Percentiles rank a stretch among this genome's conserved stretches.
Conservation (phyloP, 1,284 basidiomycete species). For the Porodaedalea pini region DNA sequence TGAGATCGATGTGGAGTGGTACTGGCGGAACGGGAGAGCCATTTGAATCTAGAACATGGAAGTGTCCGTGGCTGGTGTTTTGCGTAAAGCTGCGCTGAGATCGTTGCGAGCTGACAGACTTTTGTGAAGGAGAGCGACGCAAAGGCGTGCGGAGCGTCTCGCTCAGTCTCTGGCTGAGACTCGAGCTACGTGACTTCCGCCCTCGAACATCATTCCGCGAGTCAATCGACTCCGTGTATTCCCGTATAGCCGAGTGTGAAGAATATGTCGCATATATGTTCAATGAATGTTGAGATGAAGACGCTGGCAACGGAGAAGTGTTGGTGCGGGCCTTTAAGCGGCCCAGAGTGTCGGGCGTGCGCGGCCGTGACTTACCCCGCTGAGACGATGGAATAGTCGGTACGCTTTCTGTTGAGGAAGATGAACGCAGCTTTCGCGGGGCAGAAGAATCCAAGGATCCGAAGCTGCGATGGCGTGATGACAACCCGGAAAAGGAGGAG, state of each 20-base stretch:
- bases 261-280: neutral
- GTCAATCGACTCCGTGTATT: slow-evolving; percentile 27
- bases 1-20: neutral
- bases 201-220: slow-evolving; percentile 36
- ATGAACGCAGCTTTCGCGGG: slow-evolving; percentile 5
- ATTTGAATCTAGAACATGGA: slow-evolving; percentile 15
- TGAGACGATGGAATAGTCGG: slow-evolving; percentile 7
- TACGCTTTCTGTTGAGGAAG: slow-evolving; percentile 13
- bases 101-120: slow-evolving; percentile 27
- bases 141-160: slow-evolving; percentile 39
- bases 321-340: slow-evolving; percentile 15
- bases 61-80: slow-evolving; percentile 26
- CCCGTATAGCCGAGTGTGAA: slow-evolving; percentile 1
- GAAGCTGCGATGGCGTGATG: slow-evolving; percentile 17
- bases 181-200: slow-evolving; percentile 41
- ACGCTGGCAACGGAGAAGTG: slow-evolving; percentile 14
- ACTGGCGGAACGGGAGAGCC: slow-evolving; percentile 21
- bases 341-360: slow-evolving; percentile 9
- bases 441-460: slow-evolving; percentile 18
- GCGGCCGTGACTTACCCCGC: slow-evolving; percentile 9
- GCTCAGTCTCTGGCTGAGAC: slow-evolving; percentile 43
- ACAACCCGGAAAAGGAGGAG: slow-evolving; percentile 9
- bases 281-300: slow-evolving; percentile 7
- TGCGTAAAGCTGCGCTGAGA: slow-evolving; percentile 26
- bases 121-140: slow-evolving; percentile 36